Evolutionary conservation across 768 basidiomycete genomes (phyloP).

Genomic region (Mycena alexandri): DNA sequence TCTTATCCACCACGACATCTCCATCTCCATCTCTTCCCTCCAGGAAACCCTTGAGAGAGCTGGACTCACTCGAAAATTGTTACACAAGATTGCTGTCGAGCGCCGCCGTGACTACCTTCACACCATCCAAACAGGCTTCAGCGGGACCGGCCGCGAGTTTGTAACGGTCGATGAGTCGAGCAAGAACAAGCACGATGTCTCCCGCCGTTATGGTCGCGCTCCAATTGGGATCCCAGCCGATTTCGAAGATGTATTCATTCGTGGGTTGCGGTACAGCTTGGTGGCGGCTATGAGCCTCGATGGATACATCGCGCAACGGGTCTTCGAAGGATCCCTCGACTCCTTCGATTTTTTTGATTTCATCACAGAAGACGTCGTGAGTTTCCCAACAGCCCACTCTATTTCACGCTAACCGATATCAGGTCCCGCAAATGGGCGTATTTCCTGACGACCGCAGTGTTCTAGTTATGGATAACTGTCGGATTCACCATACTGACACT

Average conservation of each 20-base stretch:
- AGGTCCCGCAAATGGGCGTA: no score
- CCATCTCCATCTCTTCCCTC: no score
- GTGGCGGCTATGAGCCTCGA: constrained; percentile 45
- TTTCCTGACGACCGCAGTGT: no score
- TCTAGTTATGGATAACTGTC: no score
- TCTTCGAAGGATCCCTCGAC: constrained; percentile 45
- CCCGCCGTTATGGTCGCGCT: background rate
- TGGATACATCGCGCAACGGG: constrained; percentile 44
- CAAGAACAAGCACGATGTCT: constrained; percentile 39
- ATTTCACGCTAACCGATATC: no score
- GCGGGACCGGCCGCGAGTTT: constrained; percentile 38
- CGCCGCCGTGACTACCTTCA: constrained; percentile 29
- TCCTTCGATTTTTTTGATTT: constrained; percentile 44
- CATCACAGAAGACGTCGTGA: constrained; percentile 45
- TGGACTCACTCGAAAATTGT: constrained; percentile 75
- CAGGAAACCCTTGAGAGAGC: no score
- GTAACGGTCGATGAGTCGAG: constrained; percentile 46
- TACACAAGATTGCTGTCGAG: constrained; percentile 43
- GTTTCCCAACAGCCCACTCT: constrained; percentile 8
- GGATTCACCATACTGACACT: no score
- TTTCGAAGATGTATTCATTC: constrained; percentile 39
- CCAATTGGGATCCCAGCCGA: background rate
- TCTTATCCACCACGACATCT: no score
- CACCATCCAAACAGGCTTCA: background rate
- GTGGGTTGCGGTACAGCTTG: constrained; percentile 44